These are phyloP conservation scores for Pseudogymnoascus sp. DNA, from an alignment of 2,329 filamentous ascomycete genomes.

Conservation along the genomic window DNA sequence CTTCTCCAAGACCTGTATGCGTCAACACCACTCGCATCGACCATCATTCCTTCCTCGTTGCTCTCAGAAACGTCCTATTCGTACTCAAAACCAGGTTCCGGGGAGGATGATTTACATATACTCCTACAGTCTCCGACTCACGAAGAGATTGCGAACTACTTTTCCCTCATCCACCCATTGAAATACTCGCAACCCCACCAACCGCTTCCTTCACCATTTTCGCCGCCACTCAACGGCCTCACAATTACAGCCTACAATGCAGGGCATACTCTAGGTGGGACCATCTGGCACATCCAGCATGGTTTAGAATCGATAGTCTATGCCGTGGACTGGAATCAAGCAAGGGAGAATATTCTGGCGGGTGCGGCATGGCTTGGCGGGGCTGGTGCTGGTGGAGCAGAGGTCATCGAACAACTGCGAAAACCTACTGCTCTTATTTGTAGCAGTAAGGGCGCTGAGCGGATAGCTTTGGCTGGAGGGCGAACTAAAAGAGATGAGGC, in stretches of 20 bases:
- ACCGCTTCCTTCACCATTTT: slow-evolving; percentile 76
- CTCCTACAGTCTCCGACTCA: slow-evolving; percentile 62
- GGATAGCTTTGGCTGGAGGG: slow-evolving; percentile 59
- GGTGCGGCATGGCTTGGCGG: slow-evolving; percentile 91
- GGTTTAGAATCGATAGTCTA: slow-evolving; percentile 95
- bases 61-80: slow-evolving; percentile 57
- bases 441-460: slow-evolving; percentile 72
- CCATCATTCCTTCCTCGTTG: slow-evolving; percentile 64
- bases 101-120: slow-evolving; percentile 42
- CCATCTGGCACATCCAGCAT: slow-evolving; percentile 98
- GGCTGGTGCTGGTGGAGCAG: slow-evolving; percentile 67
- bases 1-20: slow-evolving; percentile 87
- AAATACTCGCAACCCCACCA: slow-evolving; percentile 97
- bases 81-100: slow-evolving; percentile 41
- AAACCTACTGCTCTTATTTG: slow-evolving; percentile 92
- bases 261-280: slow-evolving; percentile 89
- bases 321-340: slow-evolving; percentile 96
- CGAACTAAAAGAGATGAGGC: slow-evolving; percentile 77
- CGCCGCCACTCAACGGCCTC: slow-evolving; percentile 78
- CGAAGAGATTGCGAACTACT: slow-evolving; percentile 88
- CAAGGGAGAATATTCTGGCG: slow-evolving; percentile 87
- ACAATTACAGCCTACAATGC: slow-evolving; percentile 96
- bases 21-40: slow-evolving; percentile 79
- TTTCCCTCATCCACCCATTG: slow-evolving; percentile 78
- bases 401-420: slow-evolving; percentile 86